phyloP scores from a whole-genome alignment of 2,329 filamentous ascomycete genomes.

The Xylariales sp. region DNA sequence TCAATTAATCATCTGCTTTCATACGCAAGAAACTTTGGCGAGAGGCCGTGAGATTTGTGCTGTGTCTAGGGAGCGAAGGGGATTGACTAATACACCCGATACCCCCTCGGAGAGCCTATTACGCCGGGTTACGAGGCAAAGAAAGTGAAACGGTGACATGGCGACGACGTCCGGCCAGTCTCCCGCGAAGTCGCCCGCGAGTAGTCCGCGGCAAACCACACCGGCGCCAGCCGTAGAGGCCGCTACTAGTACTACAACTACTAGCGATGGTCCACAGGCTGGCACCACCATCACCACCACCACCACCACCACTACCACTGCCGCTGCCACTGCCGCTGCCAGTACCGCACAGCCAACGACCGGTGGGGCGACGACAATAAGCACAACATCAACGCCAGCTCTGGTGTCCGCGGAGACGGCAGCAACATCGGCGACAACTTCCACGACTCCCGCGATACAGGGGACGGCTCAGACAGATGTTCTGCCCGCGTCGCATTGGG shows the following conservation, averaged over 20 bases:
- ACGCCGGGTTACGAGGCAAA: neutral
- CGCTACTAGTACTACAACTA: slow-evolving; percentile 9
- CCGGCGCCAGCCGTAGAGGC: slow-evolving; percentile 24
- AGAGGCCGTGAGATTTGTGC: neutral
- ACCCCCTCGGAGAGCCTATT: neutral
- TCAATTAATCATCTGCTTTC: slow-evolving; percentile 15
- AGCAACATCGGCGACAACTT: slow-evolving; percentile 1
- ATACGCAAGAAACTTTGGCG: neutral
- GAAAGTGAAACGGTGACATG: slow-evolving; percentile 16
- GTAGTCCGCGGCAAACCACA: slow-evolving; percentile 23
- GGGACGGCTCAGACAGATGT: slow-evolving; percentile 27
- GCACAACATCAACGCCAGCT: slow-evolving; percentile 11
- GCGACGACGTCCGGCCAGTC: slow-evolving; percentile 27
- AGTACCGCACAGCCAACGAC: slow-evolving; percentile 17
- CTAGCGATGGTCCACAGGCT: no score
- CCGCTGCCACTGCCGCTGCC: neutral
- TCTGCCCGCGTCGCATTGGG: slow-evolving; percentile 47
- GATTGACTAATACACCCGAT: neutral
- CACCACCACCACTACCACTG: no score
- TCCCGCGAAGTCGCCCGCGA: slow-evolving; percentile 30
- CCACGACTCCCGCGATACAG: slow-evolving; percentile 1
- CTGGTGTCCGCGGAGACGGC: slow-evolving; percentile 1
- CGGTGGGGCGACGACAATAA: slow-evolving; percentile 6
- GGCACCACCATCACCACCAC: no score
- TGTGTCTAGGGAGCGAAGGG: neutral